Evolutionary conservation across 805 yeast species (phyloP).

Genomic region (Metschnikowia aberdeeniae): DNA sequence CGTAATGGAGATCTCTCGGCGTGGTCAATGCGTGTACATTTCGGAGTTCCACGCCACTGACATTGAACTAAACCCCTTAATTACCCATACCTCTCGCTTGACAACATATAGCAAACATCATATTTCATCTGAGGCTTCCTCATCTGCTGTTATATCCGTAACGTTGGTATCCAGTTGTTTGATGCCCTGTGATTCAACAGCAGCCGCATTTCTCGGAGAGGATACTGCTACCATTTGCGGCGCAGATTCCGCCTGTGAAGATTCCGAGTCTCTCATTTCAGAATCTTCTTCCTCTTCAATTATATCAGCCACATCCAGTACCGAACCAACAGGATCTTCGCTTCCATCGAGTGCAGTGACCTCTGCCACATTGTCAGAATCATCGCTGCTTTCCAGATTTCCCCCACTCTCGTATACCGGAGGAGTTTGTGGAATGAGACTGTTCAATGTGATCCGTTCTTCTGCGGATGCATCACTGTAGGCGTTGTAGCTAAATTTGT

Average conservation of each 20-base stretch:
- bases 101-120: too few relatives aligned
- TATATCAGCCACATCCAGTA: neutral
- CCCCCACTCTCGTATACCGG: conserved; percentile 25
- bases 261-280: neutral
- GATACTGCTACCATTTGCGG: too few relatives aligned
- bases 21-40: too few relatives aligned
- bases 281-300: neutral
- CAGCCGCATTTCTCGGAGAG: too few relatives aligned
- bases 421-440: conserved; percentile 33
- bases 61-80: too few relatives aligned
- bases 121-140: too few relatives aligned
- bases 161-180: too few relatives aligned
- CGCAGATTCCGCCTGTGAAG: neutral
- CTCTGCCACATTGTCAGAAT: neutral
- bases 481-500: conserved; percentile 36
- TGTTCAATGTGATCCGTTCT: conserved; percentile 41
- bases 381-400: neutral
- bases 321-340: neutral
- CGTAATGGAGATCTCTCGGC: too few relatives aligned
- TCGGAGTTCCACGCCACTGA: too few relatives aligned
- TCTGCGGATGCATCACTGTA: conserved; percentile 37
- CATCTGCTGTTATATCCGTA: too few relatives aligned
- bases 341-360: neutral
- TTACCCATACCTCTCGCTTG: too few relatives aligned
- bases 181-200: too few relatives aligned